phyloP scores from a whole-genome alignment of 352 stramenopile genomes.

The Phytopythium montanum region DNA sequence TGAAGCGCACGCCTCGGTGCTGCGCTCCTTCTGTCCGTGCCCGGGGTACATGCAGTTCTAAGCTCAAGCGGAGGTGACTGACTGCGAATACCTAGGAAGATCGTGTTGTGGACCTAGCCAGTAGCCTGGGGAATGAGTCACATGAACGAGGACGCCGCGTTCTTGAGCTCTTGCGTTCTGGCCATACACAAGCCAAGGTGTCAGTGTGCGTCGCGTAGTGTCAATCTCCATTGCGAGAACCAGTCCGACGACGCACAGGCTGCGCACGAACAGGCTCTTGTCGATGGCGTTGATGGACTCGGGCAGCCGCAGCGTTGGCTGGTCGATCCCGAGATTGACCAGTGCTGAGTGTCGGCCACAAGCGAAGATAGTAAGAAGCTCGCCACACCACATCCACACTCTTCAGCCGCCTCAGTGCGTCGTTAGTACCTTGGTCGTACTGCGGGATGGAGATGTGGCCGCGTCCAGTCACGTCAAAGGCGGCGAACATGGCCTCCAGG shows the following conservation, averaged over 20 bases:
- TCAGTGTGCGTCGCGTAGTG: neutral
- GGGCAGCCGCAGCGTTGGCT: constrained; percentile 52
- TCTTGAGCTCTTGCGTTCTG: constrained; percentile 71
- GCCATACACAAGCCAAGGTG: neutral
- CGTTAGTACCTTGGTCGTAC: constrained; percentile 53
- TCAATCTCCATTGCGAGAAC: neutral
- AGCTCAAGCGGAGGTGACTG: neutral
- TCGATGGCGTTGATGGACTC: constrained; percentile 62
- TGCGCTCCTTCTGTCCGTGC: constrained; percentile 50
- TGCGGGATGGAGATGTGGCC: constrained; percentile 59
- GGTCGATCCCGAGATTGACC: constrained; percentile 59
- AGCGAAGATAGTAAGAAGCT: neutral
- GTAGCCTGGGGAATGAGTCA: constrained; percentile 12
- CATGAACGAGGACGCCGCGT: constrained; percentile 61
- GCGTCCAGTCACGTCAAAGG: constrained; percentile 71
- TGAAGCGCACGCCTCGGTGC: constrained; percentile 41
- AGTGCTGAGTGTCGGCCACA: constrained; percentile 24
- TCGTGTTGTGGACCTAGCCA: neutral
- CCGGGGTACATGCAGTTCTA: constrained; percentile 52
- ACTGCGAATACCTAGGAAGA: neutral
- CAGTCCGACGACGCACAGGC: constrained; percentile 34
- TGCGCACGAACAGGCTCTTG: constrained; percentile 59
- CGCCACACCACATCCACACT: neutral
- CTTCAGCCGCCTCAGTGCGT: neutral
- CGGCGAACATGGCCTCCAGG: constrained; percentile 67